Conservation (phyloP, 2,329 filamentous ascomycete species). For the Laburnicola sp. region DNA sequence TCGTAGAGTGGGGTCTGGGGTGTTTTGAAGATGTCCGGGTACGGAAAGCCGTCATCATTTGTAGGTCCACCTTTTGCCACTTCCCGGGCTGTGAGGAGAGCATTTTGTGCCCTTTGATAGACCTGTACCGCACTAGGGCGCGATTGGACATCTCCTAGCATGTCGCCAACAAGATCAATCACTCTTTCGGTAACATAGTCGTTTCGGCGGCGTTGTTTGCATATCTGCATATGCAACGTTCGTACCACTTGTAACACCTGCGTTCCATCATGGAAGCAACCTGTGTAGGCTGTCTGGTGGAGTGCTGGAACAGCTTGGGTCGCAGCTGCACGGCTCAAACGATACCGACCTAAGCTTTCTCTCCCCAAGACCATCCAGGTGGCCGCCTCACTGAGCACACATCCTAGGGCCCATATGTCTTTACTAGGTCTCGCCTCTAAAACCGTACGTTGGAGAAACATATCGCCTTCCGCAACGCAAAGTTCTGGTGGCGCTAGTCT, state of each 20-base stretch:
- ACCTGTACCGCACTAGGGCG: too few species aligned
- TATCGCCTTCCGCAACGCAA: slow-evolving; percentile 10
- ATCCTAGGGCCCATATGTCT: slow-evolving; percentile 47
- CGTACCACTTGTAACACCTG: slow-evolving; percentile 9
- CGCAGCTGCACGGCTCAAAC: neutral
- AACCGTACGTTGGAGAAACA: slow-evolving; percentile 4
- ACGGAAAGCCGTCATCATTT: too few species aligned
- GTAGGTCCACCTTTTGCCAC: too few species aligned
- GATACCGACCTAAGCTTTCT: slow-evolving; percentile 9
- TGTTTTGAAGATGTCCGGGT: too few species aligned
- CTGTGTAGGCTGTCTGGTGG: slow-evolving; percentile 12
- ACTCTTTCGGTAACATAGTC: slow-evolving; percentile 5
- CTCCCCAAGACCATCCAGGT: slow-evolving; percentile 19
- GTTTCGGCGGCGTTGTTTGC: neutral
- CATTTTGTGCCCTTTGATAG: too few species aligned
- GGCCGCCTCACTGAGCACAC: slow-evolving; percentile 24
- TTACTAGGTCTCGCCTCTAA: slow-evolving; percentile 32
- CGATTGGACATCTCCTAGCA: slow-evolving; percentile 42
- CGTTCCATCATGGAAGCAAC: slow-evolving; percentile 24
- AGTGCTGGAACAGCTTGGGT: neutral
- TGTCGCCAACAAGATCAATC: slow-evolving; percentile 1
- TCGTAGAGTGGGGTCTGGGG: too few species aligned
- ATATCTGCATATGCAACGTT: slow-evolving; percentile 6
- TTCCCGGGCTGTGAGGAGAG: too few species aligned
- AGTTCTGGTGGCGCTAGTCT: slow-evolving; percentile 23